Evolutionary conservation across 345 rosid genomes (phyloP), one percentile per base, ranked within the genome.

Genomic region (Odontarrhena argentea): DNA sequence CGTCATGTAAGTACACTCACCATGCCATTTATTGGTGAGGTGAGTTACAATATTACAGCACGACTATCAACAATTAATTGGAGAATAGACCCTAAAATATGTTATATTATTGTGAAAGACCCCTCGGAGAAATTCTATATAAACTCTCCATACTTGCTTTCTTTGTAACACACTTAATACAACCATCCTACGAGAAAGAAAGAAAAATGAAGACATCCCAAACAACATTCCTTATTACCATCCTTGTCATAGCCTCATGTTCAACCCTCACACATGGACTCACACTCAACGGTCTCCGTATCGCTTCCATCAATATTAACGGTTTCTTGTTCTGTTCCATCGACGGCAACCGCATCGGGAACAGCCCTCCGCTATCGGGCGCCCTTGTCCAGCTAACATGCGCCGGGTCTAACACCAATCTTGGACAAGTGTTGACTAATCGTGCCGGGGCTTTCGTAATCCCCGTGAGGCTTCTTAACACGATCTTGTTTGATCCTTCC

Each of bases 371-470:
- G 28, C 36, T 67, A 55, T 56, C 71, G 10, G 55, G 63, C 7
- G 55, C 63, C 37, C 5, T 56, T 9, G 71, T 67, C 28, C 37
- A 55, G 25, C 71, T 67, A 46, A 5, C 47, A 58, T 67, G 71
- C 30, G 63, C 46, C 10, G 63, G 71, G 3, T 30, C 43, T 35
- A 48, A 7, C 5, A 67, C 63, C 9, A 13, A 45, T 13, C 55
- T 67, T 56, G 55, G 71, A 4, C 71, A 67, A 55, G 63, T 26
- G 25, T 9, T 67, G 54, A 67, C 63, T 9, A 56, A 67, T 55
- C 63, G 55, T 10, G 63, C 63, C 1, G 71, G 71, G 35, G 55
- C 15, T 28, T 67, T 66, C 53, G 25, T 11, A n/a, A 5, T 66
- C 44, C 8, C 1, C 9, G 45, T 66, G 70, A 66, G 12, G 41